phyloP scores from a whole-genome alignment of 331 rosid species.

The Rosa hybrid region DNA sequence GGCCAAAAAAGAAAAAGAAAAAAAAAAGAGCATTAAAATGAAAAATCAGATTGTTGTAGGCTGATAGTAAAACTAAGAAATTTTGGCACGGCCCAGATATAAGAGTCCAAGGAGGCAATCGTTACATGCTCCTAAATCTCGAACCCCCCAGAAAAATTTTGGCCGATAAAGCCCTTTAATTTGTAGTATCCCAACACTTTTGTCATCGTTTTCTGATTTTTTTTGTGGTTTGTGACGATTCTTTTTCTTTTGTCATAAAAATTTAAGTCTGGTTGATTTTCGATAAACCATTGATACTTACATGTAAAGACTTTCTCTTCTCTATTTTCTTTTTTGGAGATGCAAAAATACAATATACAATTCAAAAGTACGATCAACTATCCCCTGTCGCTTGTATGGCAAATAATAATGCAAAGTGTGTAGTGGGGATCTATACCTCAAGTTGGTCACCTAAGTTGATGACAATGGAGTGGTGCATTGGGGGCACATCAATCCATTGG shows the following conservation, averaged over 20 bases:
- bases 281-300: not conserved
- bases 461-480: constrained; percentile 93
- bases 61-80: not conserved
- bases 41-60: not conserved
- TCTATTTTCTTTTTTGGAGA: not conserved
- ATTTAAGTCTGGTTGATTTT: too few relatives aligned
- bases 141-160: too few relatives aligned
- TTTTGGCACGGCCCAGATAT: not conserved
- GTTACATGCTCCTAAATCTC: too few relatives aligned
- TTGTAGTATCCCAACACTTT: too few relatives aligned
- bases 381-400: not conserved
- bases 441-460: constrained; percentile 96
- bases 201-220: too few relatives aligned
- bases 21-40: not conserved
- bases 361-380: not conserved
- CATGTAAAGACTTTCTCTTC: not conserved
- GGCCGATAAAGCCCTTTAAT: too few relatives aligned
- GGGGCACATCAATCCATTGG: constrained; percentile 91
- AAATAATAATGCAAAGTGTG: not conserved
- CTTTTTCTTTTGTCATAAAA: too few relatives aligned
- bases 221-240: too few relatives aligned
- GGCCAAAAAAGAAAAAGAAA: not conserved
- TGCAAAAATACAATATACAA: not conserved
- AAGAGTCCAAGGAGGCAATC: not conserved
- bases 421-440: constrained; percentile 54